Percentiles rank a stretch among this genome's conserved stretches.
Conservation (phyloP, 139 green algal species). For the Eudorina sp. region DNA sequence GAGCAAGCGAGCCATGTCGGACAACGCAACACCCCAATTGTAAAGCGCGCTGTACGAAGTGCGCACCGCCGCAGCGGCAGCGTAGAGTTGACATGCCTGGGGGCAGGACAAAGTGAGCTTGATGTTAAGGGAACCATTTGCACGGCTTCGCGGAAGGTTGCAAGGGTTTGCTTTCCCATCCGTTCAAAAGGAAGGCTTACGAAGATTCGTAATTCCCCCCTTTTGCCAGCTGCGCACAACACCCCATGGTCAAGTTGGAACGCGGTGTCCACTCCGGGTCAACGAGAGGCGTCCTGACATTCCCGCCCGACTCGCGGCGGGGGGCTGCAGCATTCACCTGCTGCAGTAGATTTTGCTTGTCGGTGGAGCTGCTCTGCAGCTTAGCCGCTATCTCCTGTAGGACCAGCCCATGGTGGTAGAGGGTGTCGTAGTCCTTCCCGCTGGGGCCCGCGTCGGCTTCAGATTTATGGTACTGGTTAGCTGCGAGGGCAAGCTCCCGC, state of each 20-base stretch:
- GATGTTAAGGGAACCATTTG: too few species aligned
- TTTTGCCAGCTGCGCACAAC: too few species aligned
- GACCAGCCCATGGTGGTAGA: conserved; percentile 81
- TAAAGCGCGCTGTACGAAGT: conserved; percentile 72
- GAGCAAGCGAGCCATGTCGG: conserved; percentile 70
- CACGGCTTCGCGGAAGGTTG: too few species aligned
- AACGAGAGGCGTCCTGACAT: too few species aligned
- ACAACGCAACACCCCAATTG: conserved; percentile 87
- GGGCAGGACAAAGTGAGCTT: too few species aligned
- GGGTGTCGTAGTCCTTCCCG: conserved; percentile 63
- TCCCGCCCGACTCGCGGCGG: too few species aligned
- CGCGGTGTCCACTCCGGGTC: too few species aligned
- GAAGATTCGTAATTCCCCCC: too few species aligned
- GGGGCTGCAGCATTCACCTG: conserved; percentile 49
- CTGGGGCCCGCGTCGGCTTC: background rate
- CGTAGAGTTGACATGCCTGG: conserved; percentile 76
- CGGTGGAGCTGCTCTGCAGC: conserved; percentile 8
- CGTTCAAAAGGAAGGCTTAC: too few species aligned
- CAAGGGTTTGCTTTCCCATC: too few species aligned
- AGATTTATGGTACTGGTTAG: conserved; percentile 57
- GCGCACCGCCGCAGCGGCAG: conserved; percentile 55
- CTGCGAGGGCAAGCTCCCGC: conserved; percentile 69
- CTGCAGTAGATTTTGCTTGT: conserved; percentile 54
- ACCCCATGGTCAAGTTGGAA: too few species aligned
- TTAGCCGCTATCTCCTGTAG: conserved; percentile 76